phyloP scores from a whole-genome alignment of 345 rosid genomes.

The Mallotus nudiflorus region DNA sequence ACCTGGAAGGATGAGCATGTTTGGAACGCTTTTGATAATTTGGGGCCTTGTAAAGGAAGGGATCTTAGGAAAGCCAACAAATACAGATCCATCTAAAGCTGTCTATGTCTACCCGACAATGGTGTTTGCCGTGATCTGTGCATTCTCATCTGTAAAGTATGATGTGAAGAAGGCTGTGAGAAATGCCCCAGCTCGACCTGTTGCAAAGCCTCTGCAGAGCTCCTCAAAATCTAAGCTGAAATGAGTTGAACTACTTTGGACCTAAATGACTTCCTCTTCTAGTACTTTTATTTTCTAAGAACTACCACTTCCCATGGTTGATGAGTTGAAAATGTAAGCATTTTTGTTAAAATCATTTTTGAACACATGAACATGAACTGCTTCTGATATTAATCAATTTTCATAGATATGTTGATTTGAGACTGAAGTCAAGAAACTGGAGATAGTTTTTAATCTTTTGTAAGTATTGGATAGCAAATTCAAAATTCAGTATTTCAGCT shows the following conservation, averaged over 20 bases:
- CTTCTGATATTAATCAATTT: too few relatives aligned
- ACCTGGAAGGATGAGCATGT: constrained; percentile 96
- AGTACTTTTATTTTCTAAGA: neutral
- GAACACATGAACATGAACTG: too few relatives aligned
- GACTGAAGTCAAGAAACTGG: too few relatives aligned
- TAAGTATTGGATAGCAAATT: too few relatives aligned
- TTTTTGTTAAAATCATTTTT: neutral
- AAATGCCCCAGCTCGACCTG: constrained; percentile 61
- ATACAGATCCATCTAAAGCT: constrained; percentile 63
- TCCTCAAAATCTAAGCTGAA: constrained; percentile 80
- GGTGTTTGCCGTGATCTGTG: constrained; percentile 71
- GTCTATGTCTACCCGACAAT: constrained; percentile 83
- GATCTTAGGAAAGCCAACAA: constrained; percentile 69
- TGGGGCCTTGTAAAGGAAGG: constrained; percentile 99
- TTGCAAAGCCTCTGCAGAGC: constrained; percentile 71
- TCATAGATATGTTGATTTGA: too few relatives aligned
- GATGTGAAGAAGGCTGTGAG: constrained; percentile 68
- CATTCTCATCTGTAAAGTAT: constrained; percentile 82
- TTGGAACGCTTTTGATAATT: constrained; percentile 72
- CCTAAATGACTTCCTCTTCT: too few relatives aligned
- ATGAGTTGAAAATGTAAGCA: constrained; percentile 3
- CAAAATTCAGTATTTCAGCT: too few relatives aligned
- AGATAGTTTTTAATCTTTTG: too few relatives aligned
- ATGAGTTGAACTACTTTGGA: constrained; percentile 36
- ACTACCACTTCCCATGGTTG: neutral